These are phyloP conservation scores for Boletus reticulatus DNA, from an alignment of 768 basidiomycete genomes.

Conservation along the genomic window DNA sequence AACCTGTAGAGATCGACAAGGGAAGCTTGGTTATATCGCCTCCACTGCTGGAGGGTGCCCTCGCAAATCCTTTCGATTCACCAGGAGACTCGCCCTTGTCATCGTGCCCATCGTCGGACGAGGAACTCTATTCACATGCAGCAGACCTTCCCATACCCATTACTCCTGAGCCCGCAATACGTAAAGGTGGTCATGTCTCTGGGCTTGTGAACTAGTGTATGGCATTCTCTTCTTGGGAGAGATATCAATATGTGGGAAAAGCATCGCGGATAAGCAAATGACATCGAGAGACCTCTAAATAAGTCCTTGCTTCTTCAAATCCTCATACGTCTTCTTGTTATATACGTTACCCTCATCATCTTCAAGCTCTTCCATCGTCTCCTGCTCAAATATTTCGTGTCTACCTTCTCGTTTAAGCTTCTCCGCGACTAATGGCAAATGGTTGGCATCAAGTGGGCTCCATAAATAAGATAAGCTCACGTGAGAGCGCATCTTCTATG, in stretches of 20 bases:
- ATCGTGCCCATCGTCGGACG: constrained; percentile 79
- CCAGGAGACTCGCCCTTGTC: constrained; percentile 62
- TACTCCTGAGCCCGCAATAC: constrained; percentile 33
- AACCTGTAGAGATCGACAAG: constrained; percentile 14
- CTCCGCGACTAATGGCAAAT: constrained; percentile 71
- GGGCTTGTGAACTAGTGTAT: constrained; percentile 10
- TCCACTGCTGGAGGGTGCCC: constrained; percentile 42
- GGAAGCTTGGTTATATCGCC: constrained; percentile 28
- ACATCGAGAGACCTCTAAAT: constrained; percentile 42
- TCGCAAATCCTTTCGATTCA: constrained; percentile 74
- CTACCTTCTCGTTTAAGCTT: constrained; percentile 97
- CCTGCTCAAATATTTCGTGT: constrained; percentile 88
- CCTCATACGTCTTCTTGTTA: constrained; percentile 96
- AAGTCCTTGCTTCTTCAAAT: constrained; percentile 93
- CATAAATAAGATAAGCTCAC: constrained; percentile 48
- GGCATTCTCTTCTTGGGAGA: not conserved
- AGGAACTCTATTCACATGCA: constrained; percentile 78
- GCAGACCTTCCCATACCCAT: constrained; percentile 69
- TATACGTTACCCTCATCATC: constrained; percentile 99
- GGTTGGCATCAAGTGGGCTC: not conserved
- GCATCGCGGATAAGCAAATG: constrained; percentile 1
- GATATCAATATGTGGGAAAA: not conserved
- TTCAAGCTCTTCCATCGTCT: constrained; percentile 97
- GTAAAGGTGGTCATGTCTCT: constrained; percentile 3
- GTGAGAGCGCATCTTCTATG: constrained; percentile 92